A percentile compares a stretch with the other conserved stretches of the same genome.
Evolutionary conservation across 192 early-diverging fungal species (phyloP).

Genomic region (Umbelopsis sp.): DNA sequence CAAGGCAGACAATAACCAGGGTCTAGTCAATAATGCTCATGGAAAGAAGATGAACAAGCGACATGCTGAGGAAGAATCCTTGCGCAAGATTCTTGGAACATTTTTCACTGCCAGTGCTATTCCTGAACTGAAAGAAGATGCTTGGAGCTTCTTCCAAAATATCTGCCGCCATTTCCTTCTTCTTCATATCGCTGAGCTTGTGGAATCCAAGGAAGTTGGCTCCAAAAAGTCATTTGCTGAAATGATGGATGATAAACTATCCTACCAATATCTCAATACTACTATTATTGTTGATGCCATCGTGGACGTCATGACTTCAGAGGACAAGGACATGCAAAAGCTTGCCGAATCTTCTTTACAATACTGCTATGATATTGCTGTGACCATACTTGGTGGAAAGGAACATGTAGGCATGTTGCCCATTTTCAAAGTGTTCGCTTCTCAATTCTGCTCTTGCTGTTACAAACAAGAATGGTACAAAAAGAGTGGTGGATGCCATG

Average conservation of each 20-base stretch:
- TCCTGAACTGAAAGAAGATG: conserved; percentile 60
- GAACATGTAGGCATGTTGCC: conserved; percentile 65
- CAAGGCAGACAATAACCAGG: neutral
- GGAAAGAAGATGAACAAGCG: conserved; percentile 44
- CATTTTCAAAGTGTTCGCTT: conserved; percentile 78
- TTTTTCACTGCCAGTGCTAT: conserved; percentile 67
- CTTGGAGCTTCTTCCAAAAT: conserved; percentile 64
- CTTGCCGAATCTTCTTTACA: conserved; percentile 70
- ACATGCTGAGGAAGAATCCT: conserved; percentile 63
- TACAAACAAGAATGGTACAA: conserved; percentile 87
- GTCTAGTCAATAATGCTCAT: conserved; percentile 11
- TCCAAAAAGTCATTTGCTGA: conserved; percentile 43
- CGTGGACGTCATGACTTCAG: conserved; percentile 76
- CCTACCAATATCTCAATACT: conserved; percentile 53
- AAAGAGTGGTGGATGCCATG: conserved; percentile 88
- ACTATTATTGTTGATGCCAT: conserved; percentile 80
- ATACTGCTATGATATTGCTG: conserved; percentile 62
- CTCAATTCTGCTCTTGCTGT: conserved; percentile 87
- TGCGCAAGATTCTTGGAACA: conserved; percentile 60
- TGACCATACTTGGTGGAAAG: conserved; percentile 57
- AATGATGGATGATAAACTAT: conserved; percentile 50
- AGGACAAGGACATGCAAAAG: conserved; percentile 55
- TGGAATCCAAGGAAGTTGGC: conserved; percentile 54
- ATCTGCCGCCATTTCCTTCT: conserved; percentile 78
- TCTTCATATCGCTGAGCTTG: conserved; percentile 67